Percentiles rank a stretch among this genome's conserved stretches.
Evolutionary conservation across 2,329 filamentous ascomycete genomes (phyloP).

Genomic region (Monilinia fructicola): DNA sequence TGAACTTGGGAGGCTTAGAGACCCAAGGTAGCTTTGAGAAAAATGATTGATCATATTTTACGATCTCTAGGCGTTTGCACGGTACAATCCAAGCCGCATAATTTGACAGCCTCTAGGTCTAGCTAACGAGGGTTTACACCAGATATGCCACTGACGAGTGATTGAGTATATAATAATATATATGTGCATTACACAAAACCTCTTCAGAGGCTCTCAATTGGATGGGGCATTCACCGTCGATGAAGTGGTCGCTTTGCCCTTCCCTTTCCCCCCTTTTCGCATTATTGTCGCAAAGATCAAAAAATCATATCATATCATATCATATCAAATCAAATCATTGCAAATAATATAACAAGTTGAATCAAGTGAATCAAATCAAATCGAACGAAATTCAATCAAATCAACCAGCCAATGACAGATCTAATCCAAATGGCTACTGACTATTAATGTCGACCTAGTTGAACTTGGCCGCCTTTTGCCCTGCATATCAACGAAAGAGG

Average conservation of each 20-base stretch:
- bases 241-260: too few species aligned
- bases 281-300: background rate
- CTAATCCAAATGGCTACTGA: background rate
- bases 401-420: too few species aligned
- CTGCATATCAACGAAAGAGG: background rate
- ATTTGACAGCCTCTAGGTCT: background rate
- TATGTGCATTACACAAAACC: background rate
- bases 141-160: background rate
- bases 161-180: background rate
- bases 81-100: background rate
- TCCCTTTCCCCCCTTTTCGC: background rate
- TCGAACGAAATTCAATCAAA: constrained; percentile 6
- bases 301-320: background rate
- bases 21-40: too few species aligned
- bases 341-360: too few species aligned
- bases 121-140: background rate
- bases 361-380: too few species aligned
- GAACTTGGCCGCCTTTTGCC: constrained; percentile 1
- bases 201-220: background rate
- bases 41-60: constrained; percentile 14
- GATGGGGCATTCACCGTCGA: background rate
- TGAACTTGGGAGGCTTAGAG: background rate
- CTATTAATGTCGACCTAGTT: background rate
- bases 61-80: constrained; percentile 14
- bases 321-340: background rate